These are phyloP conservation scores for Boletus vermiculosoides DNA, from an alignment of 768 basidiomycete genomes.

Conservation along the genomic window DNA sequence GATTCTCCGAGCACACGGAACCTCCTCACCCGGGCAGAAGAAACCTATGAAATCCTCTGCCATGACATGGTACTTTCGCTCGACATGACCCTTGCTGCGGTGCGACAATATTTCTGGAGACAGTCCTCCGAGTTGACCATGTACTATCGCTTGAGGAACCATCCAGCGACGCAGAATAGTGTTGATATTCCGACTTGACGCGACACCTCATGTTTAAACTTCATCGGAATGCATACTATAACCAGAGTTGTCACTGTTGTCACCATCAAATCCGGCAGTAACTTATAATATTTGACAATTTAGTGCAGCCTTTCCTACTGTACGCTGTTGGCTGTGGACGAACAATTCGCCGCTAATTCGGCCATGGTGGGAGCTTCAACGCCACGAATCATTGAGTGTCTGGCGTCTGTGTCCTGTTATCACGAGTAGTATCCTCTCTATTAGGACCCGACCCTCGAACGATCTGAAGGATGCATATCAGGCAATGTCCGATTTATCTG, in stretches of 20 bases:
- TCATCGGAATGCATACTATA: neutral
- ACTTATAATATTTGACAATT: slow-evolving; percentile 24
- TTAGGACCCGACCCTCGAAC: neutral
- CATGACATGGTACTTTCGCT: slow-evolving; percentile 80
- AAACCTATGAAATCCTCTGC: slow-evolving; percentile 84
- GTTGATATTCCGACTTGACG: slow-evolving; percentile 1
- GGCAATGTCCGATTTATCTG: neutral
- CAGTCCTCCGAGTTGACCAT: slow-evolving; percentile 69
- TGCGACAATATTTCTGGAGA: slow-evolving; percentile 88
- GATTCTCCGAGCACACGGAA: slow-evolving; percentile 24
- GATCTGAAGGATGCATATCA: neutral
- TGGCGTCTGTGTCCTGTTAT: neutral
- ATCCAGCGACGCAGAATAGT: slow-evolving; percentile 1
- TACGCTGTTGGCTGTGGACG: neutral
- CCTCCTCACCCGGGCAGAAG: slow-evolving; percentile 48
- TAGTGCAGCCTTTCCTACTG: neutral
- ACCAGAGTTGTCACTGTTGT: slow-evolving; percentile 2
- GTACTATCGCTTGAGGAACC: slow-evolving; percentile 62
- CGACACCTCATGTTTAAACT: neutral
- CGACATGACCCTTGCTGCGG: slow-evolving; percentile 86
- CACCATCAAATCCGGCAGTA: slow-evolving; percentile 2
- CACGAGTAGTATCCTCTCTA: neutral
- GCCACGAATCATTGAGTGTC: too few species aligned
- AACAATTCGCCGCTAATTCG: neutral
- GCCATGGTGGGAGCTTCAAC: too few species aligned